These are phyloP conservation scores for Alloteropsis semialata DNA, from an alignment of 176 grass and related monocot genomes.

Conservation along the genomic window DNA sequence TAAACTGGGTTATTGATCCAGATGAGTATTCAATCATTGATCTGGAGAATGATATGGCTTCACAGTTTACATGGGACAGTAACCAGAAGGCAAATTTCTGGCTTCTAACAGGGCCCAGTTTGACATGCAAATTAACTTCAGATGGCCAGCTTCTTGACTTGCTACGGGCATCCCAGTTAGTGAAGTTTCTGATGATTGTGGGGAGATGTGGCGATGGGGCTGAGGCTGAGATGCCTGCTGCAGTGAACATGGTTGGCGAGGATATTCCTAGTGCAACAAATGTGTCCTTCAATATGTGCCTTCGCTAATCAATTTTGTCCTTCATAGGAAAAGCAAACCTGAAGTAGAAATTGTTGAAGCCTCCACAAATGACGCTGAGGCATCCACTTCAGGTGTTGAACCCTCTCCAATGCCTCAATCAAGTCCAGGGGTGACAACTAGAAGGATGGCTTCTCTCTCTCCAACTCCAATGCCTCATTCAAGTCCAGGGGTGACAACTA, in stretches of 20 bases:
- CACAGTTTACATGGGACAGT: too few species aligned
- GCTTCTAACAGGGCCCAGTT: background rate
- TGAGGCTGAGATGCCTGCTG: too few species aligned
- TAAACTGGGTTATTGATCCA: background rate
- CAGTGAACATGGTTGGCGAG: too few species aligned
- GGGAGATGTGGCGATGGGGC: too few species aligned
- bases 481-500: background rate
- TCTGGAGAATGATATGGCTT: background rate
- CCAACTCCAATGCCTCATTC: background rate
- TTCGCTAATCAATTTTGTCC: background rate
- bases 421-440: too few species aligned
- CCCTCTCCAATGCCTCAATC: too few species aligned
- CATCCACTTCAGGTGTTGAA: background rate
- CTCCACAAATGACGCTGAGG: background rate
- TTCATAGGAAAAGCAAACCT: too few species aligned
- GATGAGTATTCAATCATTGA: background rate
- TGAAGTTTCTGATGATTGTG: background rate
- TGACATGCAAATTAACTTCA: background rate
- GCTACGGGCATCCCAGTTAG: background rate
- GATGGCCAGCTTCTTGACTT: background rate
- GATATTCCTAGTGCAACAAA: too few species aligned
- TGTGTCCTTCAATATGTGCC: too few species aligned
- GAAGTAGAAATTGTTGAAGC: too few species aligned
- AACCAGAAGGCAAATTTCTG: too few species aligned
- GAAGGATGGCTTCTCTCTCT: too few species aligned